Evolutionary conservation across 1,284 basidiomycete genomes (phyloP).

Genomic region (Naganishia cerealis): DNA sequence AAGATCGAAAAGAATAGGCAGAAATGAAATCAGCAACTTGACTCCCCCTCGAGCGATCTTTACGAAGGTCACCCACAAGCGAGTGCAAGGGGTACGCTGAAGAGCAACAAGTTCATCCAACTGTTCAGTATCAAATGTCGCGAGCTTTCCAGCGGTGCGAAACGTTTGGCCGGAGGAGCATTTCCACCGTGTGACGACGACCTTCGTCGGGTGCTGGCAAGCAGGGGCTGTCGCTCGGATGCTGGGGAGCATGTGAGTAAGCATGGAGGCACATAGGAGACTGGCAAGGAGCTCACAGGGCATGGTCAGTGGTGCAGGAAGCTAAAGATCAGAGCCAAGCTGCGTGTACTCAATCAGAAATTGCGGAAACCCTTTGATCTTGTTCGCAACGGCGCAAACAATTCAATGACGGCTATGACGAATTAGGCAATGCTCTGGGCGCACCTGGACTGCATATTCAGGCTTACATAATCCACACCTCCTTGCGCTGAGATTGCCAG

Average conservation of each 20-base stretch:
- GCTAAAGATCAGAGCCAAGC: not conserved
- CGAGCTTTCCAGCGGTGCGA: constrained; percentile 59
- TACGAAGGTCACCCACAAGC: constrained; percentile 57
- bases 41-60: not conserved
- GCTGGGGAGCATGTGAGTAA: not conserved
- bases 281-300: not conserved
- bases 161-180: constrained; percentile 32
- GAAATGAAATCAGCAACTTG: not conserved
- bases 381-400: not conserved
- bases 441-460: no score
- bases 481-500: no score
- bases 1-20: not conserved
- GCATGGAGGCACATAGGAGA: not conserved
- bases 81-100: constrained; percentile 72
- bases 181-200: constrained; percentile 1
- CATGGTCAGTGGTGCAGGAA: not conserved
- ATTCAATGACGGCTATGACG: no score
- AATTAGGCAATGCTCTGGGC: no score
- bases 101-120: constrained; percentile 73
- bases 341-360: not conserved
- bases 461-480: no score
- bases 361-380: not conserved
- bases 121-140: constrained; percentile 66
- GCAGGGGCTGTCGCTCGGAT: constrained; percentile 20
- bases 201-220: constrained; percentile 4